Evolutionary conservation across 2,329 filamentous ascomycete genomes (phyloP), one percentile per base, ranked within the genome.

Genomic region (Nothophoma quercina): DNA sequence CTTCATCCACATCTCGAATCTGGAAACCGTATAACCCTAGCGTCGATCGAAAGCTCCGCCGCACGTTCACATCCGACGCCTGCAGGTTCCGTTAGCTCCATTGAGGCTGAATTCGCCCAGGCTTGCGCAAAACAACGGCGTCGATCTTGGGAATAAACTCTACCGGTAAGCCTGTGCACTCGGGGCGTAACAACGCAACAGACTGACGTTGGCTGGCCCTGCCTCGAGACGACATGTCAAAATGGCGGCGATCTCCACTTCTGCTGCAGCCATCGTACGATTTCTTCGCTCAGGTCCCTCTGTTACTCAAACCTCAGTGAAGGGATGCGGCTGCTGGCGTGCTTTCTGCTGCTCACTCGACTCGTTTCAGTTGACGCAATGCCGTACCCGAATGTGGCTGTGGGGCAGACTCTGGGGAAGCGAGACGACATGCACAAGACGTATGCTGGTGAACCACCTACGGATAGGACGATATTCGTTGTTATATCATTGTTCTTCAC

Each of bases 401-500:
- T 18, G 34, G 34, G 35, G 9, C 22, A 51, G 29, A 25, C 40
- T 12, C 52, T 49, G 28, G 9, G 13, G 16, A 28, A 7, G 29
- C 41, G 35, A 30, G 36, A 41, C 23, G 38, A 49, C 30, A 10
- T n/a, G 9, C 35, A 26, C n/a, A 19, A 21, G 22, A 41, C 23
- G 9, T 49, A 49, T 16, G 36, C 35, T 30, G 54, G 55, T 13
- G 57, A 60, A 38, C 46, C 28, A 7, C 47, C 57, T 8, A 34
- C 15, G 4, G 54, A 54, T 23, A 47, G 57, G 7, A 58, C 51
- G 4, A 44, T 58, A 13, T 52, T 43, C 21, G 43, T 45, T 9
- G 26, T 50, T 16, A 12, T 60, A 34, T 52, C 55, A 8, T n/a
- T 60, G n/a, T 43, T 53, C 19, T 52, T 41, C n/a, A 55, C 51